Base-by-base conservation (phyloP, 2,329 filamentous ascomycete species). In the Clarireedia hainanense region DNA sequence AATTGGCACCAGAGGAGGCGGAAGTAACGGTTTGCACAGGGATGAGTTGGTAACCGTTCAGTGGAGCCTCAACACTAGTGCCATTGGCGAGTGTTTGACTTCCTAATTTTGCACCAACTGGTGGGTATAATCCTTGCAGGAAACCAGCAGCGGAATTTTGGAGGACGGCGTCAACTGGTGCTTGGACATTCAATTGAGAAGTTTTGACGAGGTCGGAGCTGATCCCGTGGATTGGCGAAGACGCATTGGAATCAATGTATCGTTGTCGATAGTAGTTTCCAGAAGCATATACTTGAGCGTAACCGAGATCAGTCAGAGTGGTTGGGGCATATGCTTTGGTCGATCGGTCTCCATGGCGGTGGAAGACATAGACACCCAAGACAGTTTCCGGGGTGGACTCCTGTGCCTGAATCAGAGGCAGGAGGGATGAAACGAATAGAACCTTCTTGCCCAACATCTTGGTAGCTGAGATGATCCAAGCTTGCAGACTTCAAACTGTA, bases 331-430 rank as follows among this genome's bases (percentile, higher is more conserved):
- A 83, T 17, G 81, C 76, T 74, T 95, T 96, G 60, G 89, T 74
- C 0, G 90, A 92, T 55, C 91, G 84, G 71, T 96, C 91, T 57
- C 91, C 91, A 74, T 96, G 91, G 47, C 91, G 87, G 64, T 89
- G 84, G 76, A 95, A 95, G 72, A 96, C 84, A 71, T 91, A 94
- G 47, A 86, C 84, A 52, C 90, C 91, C 15, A 95, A 77, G 27
- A 69, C 60, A 1, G 67, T 70, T 55, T 69, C 66, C 30, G 66
- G 56, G 7, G 65, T 65, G 23, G 67, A 68, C 50, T 69, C 66
- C 26, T 67, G 61, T 20, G 63, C 67, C 23, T 61, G 59, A 27
- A 62, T 63, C 39, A 73, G 64, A n/a, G 70, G 66, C 47, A 73
- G 58, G 49, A 74, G 63, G 52, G 72, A 67, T 49, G 75, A 65